phyloP scores from a whole-genome alignment of 768 basidiomycete species.

The Suillus discolor region DNA sequence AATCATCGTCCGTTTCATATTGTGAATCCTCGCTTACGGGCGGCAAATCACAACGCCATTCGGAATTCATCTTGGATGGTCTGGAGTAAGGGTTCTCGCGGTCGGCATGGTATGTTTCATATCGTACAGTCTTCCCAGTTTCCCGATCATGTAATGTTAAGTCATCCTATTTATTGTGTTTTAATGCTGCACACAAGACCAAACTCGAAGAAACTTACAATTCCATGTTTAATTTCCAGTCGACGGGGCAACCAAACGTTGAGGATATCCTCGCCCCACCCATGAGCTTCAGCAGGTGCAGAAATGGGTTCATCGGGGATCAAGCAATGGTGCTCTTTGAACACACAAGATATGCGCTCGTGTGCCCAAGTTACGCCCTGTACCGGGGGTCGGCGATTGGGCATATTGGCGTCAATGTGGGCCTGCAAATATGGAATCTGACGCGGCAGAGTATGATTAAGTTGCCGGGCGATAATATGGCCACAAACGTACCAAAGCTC shows the following conservation, averaged over 20 bases:
- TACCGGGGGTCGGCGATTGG: conserved; percentile 21
- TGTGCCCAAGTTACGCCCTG: conserved; percentile 31
- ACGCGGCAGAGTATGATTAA: conserved; percentile 15
- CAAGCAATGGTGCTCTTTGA: conserved; percentile 52
- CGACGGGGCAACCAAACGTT: conserved; percentile 52
- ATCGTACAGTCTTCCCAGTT: conserved; percentile 41
- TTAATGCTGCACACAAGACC: neutral
- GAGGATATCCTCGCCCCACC: conserved; percentile 44
- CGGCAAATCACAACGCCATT: conserved; percentile 27
- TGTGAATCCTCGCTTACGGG: conserved; percentile 9
- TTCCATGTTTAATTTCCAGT: conserved; percentile 31
- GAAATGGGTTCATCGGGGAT: conserved; percentile 38
- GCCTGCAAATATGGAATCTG: conserved; percentile 27
- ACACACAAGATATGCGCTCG: conserved; percentile 41
- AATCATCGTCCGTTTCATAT: conserved; percentile 38
- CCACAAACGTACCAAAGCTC: conserved; percentile 41
- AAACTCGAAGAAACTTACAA: conserved; percentile 30
- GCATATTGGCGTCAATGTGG: conserved; percentile 25
- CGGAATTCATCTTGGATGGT: conserved; percentile 16
- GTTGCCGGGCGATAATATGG: conserved; percentile 1
- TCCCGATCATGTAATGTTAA: conserved; percentile 44
- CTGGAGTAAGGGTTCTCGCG: conserved; percentile 39
- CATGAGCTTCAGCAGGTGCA: conserved; percentile 36
- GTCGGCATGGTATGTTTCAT: conserved; percentile 47
- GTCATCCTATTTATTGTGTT: conserved; percentile 36